Percentiles rank a stretch among this genome's conserved stretches.
These are phyloP conservation scores for Candida tammaniensis DNA, from an alignment of 805 yeast genomes.

Conservation along the genomic window DNA sequence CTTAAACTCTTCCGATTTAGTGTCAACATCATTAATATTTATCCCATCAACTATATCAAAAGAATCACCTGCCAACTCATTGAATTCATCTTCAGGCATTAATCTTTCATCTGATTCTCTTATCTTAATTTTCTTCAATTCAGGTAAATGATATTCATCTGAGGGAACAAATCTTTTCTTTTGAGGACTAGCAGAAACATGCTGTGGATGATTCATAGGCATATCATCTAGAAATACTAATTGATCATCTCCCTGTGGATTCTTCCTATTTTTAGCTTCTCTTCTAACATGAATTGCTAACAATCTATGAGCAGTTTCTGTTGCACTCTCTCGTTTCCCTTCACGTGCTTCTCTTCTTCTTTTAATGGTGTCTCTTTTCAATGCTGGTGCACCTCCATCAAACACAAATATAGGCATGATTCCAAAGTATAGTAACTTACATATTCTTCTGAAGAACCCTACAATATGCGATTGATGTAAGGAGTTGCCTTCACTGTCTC, in stretches of 20 bases:
- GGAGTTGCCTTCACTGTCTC: conserved; percentile 80
- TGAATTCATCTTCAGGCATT: conserved; percentile 69
- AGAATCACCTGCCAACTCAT: conserved; percentile 51
- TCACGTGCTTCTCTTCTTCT: conserved; percentile 70
- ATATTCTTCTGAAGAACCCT: conserved; percentile 93
- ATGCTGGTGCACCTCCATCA: conserved; percentile 90
- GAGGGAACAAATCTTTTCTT: conserved; percentile 41
- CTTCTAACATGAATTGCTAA: conserved; percentile 77
- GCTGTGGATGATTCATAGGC: conserved; percentile 12
- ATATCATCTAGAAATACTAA: conserved; percentile 18
- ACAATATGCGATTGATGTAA: conserved; percentile 80
- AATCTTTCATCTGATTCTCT: conserved; percentile 66
- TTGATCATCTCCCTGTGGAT: conserved; percentile 12
- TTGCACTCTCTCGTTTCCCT: conserved; percentile 68
- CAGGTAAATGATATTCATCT: conserved; percentile 88
- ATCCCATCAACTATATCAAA: conserved; percentile 61
- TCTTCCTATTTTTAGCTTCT: conserved; percentile 31
- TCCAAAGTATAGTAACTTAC: conserved; percentile 85
- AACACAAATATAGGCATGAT: conserved; percentile 87
- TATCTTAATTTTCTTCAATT: conserved; percentile 53
- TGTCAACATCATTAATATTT: conserved; percentile 74
- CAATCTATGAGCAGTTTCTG: conserved; percentile 74
- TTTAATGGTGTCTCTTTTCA: conserved; percentile 76
- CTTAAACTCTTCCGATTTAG: conserved; percentile 73
- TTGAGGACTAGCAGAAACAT: conserved; percentile 3